Base-by-base conservation (phyloP, 2,329 filamentous ascomycete species). In the Fusarium austroafricanum region DNA sequence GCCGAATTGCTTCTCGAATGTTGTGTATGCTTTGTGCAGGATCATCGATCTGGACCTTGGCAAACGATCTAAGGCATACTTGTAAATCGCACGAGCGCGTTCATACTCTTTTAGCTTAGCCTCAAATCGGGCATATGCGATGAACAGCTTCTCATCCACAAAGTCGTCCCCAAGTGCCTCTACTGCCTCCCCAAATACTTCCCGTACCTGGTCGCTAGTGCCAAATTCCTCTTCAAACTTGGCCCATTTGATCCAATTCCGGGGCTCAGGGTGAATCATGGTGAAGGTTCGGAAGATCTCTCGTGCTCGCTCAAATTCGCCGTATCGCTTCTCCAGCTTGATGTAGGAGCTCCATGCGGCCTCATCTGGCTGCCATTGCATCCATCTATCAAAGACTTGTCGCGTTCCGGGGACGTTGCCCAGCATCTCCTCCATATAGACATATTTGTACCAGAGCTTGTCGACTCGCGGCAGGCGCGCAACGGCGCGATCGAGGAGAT, bases 401-500 rank as follows among this genome's bases (percentile, higher is more conserved):
- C 96, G 86, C 4, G 94, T 96, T 35, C 95, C 96, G 5, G 94
- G 89, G 47, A 99, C 90, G 75, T 99, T 97, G 9, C 94, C 94
- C 55, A 99, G 86, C 81, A 95, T 98, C 85, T 99, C 96, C 82
- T 98, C 95, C 91, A 97, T 96, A 78, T 97, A 97, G 26, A 97
- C 93, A 83, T 97, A 99, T 79, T 98, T 98, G 84, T 97, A 99
- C 96, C 96, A 99, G 33, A 99, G 83, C 84, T 98, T 98, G 78
- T 98, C 94, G 39, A 98, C 88, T 58, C 96, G 86, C 7, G 96
- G 96, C 38, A 97, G 83, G 56, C 96, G 92, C 1, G 94, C 94
- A 53, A 98, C 93, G n/a, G 96, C 94, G 55, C 96, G 90, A 78
- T 99, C 96, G 52, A 99, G 87, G 51, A 99, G 81, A 77, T 99